Evolutionary conservation across 2,329 filamentous ascomycete genomes (phyloP).

Genomic region (Emericellopsis atlantica): DNA sequence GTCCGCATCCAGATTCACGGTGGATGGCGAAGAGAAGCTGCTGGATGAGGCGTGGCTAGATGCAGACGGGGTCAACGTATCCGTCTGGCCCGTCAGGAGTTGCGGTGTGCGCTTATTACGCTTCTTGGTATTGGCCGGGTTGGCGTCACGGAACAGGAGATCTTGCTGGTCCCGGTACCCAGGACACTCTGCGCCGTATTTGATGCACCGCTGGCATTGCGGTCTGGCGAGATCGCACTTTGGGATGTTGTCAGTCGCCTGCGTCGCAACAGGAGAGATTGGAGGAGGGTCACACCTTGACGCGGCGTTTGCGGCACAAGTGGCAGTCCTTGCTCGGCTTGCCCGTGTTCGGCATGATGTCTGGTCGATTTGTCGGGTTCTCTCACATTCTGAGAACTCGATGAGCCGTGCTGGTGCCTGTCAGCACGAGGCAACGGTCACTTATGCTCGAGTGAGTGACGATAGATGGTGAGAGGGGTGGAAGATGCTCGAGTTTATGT

Average conservation of each 20-base stretch:
- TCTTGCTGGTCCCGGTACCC: conserved; percentile 25
- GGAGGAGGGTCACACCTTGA: conserved; percentile 18
- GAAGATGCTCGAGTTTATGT: no score
- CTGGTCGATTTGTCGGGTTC: background rate
- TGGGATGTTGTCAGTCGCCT: no score
- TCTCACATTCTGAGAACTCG: background rate
- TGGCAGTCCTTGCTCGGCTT: conserved; percentile 27
- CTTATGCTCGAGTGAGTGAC: background rate
- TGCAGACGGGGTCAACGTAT: background rate
- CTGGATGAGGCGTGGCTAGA: background rate
- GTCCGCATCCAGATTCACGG: background rate
- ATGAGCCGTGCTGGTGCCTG: background rate
- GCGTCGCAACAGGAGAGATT: background rate
- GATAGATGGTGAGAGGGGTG: no score
- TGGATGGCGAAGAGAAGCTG: background rate
- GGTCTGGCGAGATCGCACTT: conserved; percentile 27
- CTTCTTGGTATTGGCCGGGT: conserved; percentile 14
- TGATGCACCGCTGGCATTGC: conserved; percentile 24
- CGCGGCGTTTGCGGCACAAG: conserved; percentile 23
- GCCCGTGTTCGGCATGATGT: conserved; percentile 25
- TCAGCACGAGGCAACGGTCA: no score
- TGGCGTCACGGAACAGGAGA: conserved; percentile 23
- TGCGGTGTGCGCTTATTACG: conserved; percentile 11
- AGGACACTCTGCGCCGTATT: conserved; percentile 24
- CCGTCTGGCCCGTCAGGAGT: background rate